A percentile compares a stretch with the other conserved stretches of the same genome.
Conservation (phyloP, 2,329 filamentous ascomycete species). For the Ophiostoma ulmi region DNA sequence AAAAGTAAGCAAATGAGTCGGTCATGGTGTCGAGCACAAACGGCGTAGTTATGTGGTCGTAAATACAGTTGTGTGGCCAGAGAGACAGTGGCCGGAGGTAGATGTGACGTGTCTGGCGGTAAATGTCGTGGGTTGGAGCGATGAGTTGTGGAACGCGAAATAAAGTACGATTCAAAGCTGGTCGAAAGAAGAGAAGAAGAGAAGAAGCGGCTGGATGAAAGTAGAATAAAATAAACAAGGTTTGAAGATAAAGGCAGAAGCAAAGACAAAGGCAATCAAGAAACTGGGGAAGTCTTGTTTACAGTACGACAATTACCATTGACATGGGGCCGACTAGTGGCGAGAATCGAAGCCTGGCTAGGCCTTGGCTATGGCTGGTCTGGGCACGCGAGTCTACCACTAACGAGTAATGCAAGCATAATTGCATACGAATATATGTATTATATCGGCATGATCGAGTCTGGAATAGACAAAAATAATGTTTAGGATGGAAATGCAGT, state of each 20-base stretch:
- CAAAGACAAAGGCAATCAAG: background rate
- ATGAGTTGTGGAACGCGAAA: background rate
- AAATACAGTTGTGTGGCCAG: background rate
- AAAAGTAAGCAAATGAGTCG: slow-evolving; percentile 34
- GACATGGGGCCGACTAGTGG: background rate
- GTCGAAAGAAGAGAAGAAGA: background rate
- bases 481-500: too few relatives aligned
- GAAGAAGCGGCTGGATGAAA: background rate
- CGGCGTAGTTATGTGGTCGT: too few relatives aligned
- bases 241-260: background rate
- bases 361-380: slow-evolving; percentile 10
- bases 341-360: slow-evolving; percentile 7
- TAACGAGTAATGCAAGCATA: slow-evolving; percentile 1
- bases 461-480: background rate
- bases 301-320: background rate
- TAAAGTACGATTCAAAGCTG: background rate
- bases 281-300: slow-evolving; percentile 6
- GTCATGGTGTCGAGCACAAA: background rate
- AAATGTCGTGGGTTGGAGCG: background rate
- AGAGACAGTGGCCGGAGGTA: background rate
- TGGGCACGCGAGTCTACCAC: slow-evolving; percentile 3
- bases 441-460: background rate
- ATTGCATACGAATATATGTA: background rate
- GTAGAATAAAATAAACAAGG: background rate
- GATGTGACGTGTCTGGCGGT: background rate